A percentile compares a stretch with the other conserved stretches of the same genome.
phyloP scores from a whole-genome alignment of 1,284 basidiomycete species.

The Cryptococcus sp. region DNA sequence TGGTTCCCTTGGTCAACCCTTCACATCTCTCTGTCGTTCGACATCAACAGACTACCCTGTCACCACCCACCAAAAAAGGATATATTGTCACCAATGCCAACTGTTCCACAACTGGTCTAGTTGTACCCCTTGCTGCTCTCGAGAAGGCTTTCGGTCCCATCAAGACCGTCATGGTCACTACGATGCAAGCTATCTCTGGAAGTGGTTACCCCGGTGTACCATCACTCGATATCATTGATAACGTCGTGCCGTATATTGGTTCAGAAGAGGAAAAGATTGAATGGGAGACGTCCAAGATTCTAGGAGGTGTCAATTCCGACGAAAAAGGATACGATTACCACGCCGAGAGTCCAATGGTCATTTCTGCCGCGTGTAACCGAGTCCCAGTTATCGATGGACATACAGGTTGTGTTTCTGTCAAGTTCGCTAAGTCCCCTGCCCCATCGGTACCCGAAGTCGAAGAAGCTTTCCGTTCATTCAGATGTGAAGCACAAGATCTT shows the following conservation, averaged over 20 bases:
- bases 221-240: constrained; percentile 89
- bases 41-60: constrained; percentile 69
- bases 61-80: constrained; percentile 71
- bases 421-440: constrained; percentile 66
- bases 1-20: constrained; percentile 95
- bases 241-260: constrained; percentile 89
- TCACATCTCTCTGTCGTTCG: constrained; percentile 78
- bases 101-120: constrained; percentile 92
- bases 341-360: constrained; percentile 62
- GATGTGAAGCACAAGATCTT: constrained; percentile 71
- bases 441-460: constrained; percentile 84
- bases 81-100: constrained; percentile 99
- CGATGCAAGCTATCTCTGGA: constrained; percentile 96
- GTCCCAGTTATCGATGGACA: constrained; percentile 93
- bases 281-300: constrained; percentile 96
- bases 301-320: constrained; percentile 67
- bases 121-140: constrained; percentile 87
- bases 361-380: constrained; percentile 87
- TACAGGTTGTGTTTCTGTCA: constrained; percentile 78
- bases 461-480: constrained; percentile 70
- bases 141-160: constrained; percentile 90
- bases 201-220: constrained; percentile 94
- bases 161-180: constrained; percentile 84
- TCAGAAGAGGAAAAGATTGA: constrained; percentile 94
- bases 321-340: constrained; percentile 78